Base-by-base conservation (phyloP, 1,284 basidiomycete species). In the Heliocybe sulcata region DNA sequence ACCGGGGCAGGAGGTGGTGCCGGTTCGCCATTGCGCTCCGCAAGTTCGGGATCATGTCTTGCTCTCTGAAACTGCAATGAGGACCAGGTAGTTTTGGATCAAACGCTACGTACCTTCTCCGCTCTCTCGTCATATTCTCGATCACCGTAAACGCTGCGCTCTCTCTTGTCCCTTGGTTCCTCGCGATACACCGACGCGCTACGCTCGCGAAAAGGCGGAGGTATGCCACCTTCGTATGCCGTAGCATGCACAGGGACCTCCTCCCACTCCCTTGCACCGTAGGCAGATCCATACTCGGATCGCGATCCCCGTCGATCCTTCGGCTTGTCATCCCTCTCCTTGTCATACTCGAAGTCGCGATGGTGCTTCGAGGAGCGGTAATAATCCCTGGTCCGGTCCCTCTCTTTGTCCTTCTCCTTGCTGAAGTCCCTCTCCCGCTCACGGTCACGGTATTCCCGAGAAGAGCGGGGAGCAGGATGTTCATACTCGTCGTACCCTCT, bases 81-180 rank as follows among this genome's bases (percentile, higher is more conserved):
- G 59, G 66, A 25, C 6, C 8, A 65, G 59, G 35, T 35, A 45
- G 56, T 49, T 50, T 49, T 55, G 53, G 35, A 35, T 42, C 33
- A 38, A 51, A 52, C 9, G 14, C 52, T 16, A 63, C 73, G 48
- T 60, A 87, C 87, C 79, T 90, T 90, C 64, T 88, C 83, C 33
- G 76, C 77, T 48, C 72, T 62, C 52, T 74, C 72, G 22, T 71
- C 72, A 49, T n/a, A 23, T 45, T 62, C 65, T 14, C 79, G 75
- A 14, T 81, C 80, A 54, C 81, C 76, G 53, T 74, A 65, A 55
- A 74, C 74, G n/a, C 38, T 42, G 31, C 59, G 61, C 27, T 73
- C 79, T 54, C 72, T 71, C 65, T 76, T 83, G 60, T 78, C 72
- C 60, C 71, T 67, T 19, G 68, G 62, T 16, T 77, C 74, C 31